Conservation (phyloP, 2,329 filamentous ascomycete genomes). For the Aureobasidium sp. region DNA sequence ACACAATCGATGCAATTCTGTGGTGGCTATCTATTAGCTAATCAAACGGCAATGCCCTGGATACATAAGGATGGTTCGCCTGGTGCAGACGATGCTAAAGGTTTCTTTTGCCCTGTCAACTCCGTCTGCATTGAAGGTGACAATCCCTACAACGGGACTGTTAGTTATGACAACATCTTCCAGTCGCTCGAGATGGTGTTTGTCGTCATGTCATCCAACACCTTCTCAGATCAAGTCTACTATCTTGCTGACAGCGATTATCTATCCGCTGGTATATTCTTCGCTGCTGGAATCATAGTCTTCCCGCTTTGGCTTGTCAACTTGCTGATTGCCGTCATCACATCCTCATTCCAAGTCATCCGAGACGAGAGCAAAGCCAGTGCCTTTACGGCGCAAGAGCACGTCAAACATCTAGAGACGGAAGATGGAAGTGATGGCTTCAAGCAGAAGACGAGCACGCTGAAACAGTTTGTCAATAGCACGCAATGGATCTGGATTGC, state of each 20-base stretch:
- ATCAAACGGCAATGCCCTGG: constrained; percentile 51
- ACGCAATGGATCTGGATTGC: constrained; percentile 71
- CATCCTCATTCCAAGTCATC: constrained; percentile 96
- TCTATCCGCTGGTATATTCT: constrained; percentile 73
- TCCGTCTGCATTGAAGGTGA: constrained; percentile 74
- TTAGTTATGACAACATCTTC: constrained; percentile 91
- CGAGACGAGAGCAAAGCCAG: constrained; percentile 91
- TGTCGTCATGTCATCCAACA: constrained; percentile 97
- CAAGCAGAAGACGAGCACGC: constrained; percentile 38
- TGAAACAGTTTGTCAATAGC: constrained; percentile 70
- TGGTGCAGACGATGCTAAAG: constrained; percentile 59
- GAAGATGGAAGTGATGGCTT: constrained; percentile 32
- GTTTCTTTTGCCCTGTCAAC: constrained; percentile 76
- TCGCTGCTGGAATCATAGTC: constrained; percentile 68
- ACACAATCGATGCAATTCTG: constrained; percentile 64
- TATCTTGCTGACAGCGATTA: constrained; percentile 90
- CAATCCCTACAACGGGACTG: constrained; percentile 76
- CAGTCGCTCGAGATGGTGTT: constrained; percentile 93
- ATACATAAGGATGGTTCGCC: constrained; percentile 48
- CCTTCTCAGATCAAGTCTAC: constrained; percentile 91
- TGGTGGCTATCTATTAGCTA: constrained; percentile 67
- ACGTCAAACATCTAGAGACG: constrained; percentile 32
- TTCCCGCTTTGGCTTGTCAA: constrained; percentile 96
- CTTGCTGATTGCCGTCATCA: constrained; percentile 91
- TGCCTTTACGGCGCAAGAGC: constrained; percentile 76